Percentiles rank a stretch among this genome's conserved stretches.
Conservation (phyloP, 1,284 basidiomycete species). For the Puccinia horiana region DNA sequence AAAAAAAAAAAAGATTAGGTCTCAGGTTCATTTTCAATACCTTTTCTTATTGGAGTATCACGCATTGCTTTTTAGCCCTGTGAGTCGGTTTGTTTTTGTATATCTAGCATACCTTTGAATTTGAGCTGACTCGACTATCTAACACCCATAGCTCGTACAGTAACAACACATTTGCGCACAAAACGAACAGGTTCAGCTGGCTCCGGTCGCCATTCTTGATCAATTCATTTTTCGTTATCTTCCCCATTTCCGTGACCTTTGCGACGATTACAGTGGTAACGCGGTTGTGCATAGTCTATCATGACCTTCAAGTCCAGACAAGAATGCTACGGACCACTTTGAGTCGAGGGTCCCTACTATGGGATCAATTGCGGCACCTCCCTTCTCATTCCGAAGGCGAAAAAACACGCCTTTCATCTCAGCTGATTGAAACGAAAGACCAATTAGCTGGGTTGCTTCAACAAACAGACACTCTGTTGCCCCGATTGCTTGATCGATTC, state of each 20-base stretch:
- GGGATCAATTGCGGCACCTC: background rate
- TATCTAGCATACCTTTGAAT: background rate
- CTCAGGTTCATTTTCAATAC: background rate
- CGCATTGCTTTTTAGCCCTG: conserved; percentile 15
- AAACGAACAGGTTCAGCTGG: background rate
- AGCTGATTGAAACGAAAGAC: background rate
- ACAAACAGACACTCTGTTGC: background rate
- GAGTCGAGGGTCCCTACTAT: background rate
- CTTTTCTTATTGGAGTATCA: conserved; percentile 8
- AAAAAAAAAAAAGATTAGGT: background rate
- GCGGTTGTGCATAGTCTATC: background rate
- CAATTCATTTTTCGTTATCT: background rate
- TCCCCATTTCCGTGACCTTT: background rate
- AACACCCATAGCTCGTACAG: background rate
- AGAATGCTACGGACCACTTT: background rate
- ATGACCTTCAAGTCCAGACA: background rate
- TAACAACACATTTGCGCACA: background rate
- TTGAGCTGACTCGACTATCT: background rate
- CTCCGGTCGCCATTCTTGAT: background rate
- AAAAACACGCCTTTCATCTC: background rate
- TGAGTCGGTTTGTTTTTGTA: background rate
- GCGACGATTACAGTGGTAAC: background rate
- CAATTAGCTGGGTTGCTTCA: background rate
- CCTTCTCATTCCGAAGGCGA: background rate
- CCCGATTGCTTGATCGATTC: background rate